Evolutionary conservation across 345 rosid genomes (phyloP), one percentile per base, ranked within the genome.

Genomic region (Hibiscus trionum): DNA sequence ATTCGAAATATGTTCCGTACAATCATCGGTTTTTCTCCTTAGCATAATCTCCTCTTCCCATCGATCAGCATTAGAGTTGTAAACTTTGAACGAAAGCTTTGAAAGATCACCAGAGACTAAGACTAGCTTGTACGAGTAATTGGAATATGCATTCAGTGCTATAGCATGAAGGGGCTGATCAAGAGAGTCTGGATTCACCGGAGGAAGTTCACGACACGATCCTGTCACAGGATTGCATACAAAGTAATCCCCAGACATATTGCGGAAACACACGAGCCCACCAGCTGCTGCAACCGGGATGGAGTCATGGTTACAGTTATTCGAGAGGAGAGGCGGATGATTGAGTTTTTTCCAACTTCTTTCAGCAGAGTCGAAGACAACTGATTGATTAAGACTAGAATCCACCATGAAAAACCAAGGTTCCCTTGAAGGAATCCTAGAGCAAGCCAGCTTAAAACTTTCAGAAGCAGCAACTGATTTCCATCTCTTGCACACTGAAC

Each of bases 401-500:
- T 76, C 73, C 0, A 88, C 88, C 97, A 93, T 91, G 84, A 84
- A 83, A 84, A 89, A 93, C 89, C 96, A 93, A 37, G 98, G 97
- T 56, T 86, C 97, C 74, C 98, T 79, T 61, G 82, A 65, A 69
- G 84, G 88, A 80, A 93, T 66, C 33, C 78, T 82, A 0, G 91
- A 85, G 85, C 98, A 93, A 33, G 98, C 91, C 27, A 88, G 84
- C 78, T 81, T 88, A 85, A 93, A 93, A 79, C 93, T 88, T 55
- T 81, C 66, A 2, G 98, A 93, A 69, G 76, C 61, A 52, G 88
- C 73, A 61, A 78, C 81, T 9, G 88, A 81, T 78, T 84, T 89
- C 97, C 97, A 93, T 78, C 98, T 83, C 88, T 88, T 91, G 96
- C 91, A 89, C 67, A 93, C 96, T 2, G 93, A 91, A 70, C 67